phyloP scores from a whole-genome alignment of 1,139 yeast genomes.

The Blastobotrys elegans region DNA sequence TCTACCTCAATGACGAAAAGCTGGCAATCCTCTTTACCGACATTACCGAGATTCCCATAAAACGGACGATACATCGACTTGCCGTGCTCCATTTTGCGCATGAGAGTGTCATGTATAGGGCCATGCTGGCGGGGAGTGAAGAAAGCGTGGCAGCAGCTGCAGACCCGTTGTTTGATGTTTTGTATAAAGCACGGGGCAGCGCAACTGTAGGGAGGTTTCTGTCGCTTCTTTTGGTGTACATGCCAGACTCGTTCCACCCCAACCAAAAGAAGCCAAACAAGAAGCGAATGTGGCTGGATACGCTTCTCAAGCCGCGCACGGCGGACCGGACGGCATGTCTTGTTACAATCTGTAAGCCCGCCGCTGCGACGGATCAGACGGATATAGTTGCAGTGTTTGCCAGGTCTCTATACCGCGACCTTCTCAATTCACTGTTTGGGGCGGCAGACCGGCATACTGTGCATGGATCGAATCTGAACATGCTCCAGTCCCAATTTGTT shows the following conservation, averaged over 20 bases:
- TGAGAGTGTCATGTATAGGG: slow-evolving; percentile 50
- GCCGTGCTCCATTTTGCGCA: slow-evolving; percentile 48
- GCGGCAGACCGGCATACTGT: slow-evolving; percentile 22
- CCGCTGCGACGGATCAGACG: slow-evolving; percentile 43
- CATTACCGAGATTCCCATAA: slow-evolving; percentile 38
- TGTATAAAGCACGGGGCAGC: slow-evolving; percentile 20
- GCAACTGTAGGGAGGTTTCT: slow-evolving; percentile 29
- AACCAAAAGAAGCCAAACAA: slow-evolving; percentile 4
- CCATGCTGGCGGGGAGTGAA: slow-evolving; percentile 46
- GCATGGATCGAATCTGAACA: slow-evolving; percentile 21
- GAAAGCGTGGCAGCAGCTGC: slow-evolving; percentile 9
- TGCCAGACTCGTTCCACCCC: slow-evolving; percentile 25
- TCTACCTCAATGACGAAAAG: slow-evolving; percentile 43
- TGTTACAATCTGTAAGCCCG: slow-evolving; percentile 35
- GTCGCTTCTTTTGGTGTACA: slow-evolving; percentile 31
- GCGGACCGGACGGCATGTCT: slow-evolving; percentile 39
- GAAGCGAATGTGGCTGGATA: slow-evolving; percentile 13
- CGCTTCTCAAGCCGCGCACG: slow-evolving; percentile 9
- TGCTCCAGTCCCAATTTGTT: slow-evolving; percentile 25
- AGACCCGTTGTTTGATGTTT: slow-evolving; percentile 24
- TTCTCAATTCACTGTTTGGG: slow-evolving; percentile 27
- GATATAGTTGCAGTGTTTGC: slow-evolving; percentile 47
- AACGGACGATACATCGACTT: slow-evolving; percentile 51
- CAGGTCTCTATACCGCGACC: slow-evolving; percentile 35
- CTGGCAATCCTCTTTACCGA: slow-evolving; percentile 40